Base-by-base conservation (phyloP, 495 filamentous ascomycete species). In the Jackrogersella multiformis region DNA sequence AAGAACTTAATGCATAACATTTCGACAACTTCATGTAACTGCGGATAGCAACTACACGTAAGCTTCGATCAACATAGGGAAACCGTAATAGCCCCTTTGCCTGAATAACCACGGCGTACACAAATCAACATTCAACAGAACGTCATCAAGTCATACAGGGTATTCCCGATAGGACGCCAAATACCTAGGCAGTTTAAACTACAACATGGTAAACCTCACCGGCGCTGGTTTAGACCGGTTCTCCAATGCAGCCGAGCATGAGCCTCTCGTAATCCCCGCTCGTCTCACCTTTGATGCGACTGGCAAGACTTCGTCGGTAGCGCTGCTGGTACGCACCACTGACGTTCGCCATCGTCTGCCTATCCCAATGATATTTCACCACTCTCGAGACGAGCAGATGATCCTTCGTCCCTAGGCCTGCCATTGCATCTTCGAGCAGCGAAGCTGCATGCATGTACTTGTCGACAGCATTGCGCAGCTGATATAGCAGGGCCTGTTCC, bases 401-500 rank as follows among this genome's bases (percentile, higher is more conserved):
- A 64, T 98, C 94, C 74, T 94, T 94, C 1, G 94, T 98, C 0
- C 94, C 94, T 53, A 88, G 64, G 0, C 94, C 95, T 7, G 86
- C 84, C 93, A 97, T 97, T 16, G 90, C 85, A 13, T 90, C 90
- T 73, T 98, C 93, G 12, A 98, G 80, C 6, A 89, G 77, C 21
- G 84, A 80, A 0, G 95, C 94, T 70, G 97, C 94, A 42, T 90
- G 86, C 84, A 89, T 88, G 20, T 90, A 91, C 51, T 89, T 90
- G 70, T 98, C 92, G 9, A 86, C 77, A 4, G 90, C 95, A 0
- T 86, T 83, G n/a, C 85, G 85, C 4, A 97, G 78, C 77, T 96
- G 92, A 54, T 85, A 86, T 38, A 93, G 75, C n/a, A 97, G 77
- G 0, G 92, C 93, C 23, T 90, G 84, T 77, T 94, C 85, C 92